These are phyloP conservation scores for Canna indica DNA, from an alignment of 176 grass and related monocot species.

Conservation along the genomic window DNA sequence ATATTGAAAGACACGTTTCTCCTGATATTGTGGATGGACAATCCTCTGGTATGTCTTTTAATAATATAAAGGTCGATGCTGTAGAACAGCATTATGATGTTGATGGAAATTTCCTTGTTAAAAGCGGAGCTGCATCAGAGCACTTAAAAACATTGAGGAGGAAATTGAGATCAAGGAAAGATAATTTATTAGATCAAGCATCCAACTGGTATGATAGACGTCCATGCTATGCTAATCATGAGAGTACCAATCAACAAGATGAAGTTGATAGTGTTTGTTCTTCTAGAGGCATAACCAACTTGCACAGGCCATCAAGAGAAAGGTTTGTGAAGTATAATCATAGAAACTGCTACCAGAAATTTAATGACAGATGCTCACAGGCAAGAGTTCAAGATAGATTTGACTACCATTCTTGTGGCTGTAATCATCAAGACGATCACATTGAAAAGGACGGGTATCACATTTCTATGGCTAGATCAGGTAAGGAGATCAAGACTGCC, in stretches of 20 bases:
- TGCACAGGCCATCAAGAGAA: constrained; percentile 40
- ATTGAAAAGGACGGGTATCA: too few species aligned
- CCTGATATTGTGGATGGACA: constrained; percentile 17
- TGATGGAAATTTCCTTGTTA: constrained; percentile 25
- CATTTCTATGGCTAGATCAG: too few species aligned
- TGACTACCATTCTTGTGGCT: too few species aligned
- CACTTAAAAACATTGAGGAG: constrained; percentile 48
- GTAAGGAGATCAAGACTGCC: too few species aligned
- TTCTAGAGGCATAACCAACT: constrained; percentile 32
- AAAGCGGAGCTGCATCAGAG: constrained; percentile 31
- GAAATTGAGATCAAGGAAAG: constrained; percentile 49
- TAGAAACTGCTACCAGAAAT: constrained; percentile 28
- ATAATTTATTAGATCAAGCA: constrained; percentile 36
- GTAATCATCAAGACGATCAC: too few species aligned
- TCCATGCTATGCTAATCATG: neutral
- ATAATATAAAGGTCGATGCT: constrained; percentile 14
- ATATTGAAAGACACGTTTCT: constrained; percentile 23
- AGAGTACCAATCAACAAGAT: neutral
- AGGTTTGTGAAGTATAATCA: constrained; percentile 36
- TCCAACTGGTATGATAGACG: constrained; percentile 35
- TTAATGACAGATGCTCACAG: constrained; percentile 27
- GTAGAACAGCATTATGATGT: constrained; percentile 13
- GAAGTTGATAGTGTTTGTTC: constrained; percentile 2
- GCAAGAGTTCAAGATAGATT: constrained; percentile 50
- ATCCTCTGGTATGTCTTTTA: constrained; percentile 19